Evolutionary conservation across 75 land plant species (phyloP).

Genomic region (Pinus taeda): DNA sequence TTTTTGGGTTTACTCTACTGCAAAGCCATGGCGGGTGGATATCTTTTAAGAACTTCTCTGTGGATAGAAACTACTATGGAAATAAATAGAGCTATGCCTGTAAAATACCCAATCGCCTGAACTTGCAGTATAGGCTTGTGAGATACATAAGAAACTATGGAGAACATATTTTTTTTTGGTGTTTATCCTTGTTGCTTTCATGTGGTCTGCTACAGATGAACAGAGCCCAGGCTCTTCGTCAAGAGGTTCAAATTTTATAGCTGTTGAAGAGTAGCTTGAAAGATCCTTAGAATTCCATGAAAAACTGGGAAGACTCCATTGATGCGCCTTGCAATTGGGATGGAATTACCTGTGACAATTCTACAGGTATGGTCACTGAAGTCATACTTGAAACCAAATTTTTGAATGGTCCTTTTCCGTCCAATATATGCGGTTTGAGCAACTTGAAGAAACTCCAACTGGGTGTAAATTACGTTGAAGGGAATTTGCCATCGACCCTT

Average conservation of each 20-base stretch:
- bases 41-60: too few relatives aligned
- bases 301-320: constrained; percentile 6
- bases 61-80: too few relatives aligned
- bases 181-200: background rate
- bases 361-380: constrained; percentile 26
- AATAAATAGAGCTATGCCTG: background rate
- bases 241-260: background rate
- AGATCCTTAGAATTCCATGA: constrained; percentile 30
- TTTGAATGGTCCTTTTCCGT: background rate
- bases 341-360: constrained; percentile 60
- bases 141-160: background rate
- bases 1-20: too few relatives aligned
- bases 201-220: background rate
- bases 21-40: too few relatives aligned
- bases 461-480: constrained; percentile 44
- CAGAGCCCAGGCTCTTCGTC: background rate
- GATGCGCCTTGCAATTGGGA: constrained; percentile 42
- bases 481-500: background rate
- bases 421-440: background rate
- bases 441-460: constrained; percentile 14
- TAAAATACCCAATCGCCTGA: background rate
- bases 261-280: background rate
- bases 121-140: background rate
- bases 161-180: background rate
- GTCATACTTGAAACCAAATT: constrained; percentile 20